Evolutionary conservation across 192 early-diverging fungal species (phyloP).

Genomic region (Dissophora globulifera): DNA sequence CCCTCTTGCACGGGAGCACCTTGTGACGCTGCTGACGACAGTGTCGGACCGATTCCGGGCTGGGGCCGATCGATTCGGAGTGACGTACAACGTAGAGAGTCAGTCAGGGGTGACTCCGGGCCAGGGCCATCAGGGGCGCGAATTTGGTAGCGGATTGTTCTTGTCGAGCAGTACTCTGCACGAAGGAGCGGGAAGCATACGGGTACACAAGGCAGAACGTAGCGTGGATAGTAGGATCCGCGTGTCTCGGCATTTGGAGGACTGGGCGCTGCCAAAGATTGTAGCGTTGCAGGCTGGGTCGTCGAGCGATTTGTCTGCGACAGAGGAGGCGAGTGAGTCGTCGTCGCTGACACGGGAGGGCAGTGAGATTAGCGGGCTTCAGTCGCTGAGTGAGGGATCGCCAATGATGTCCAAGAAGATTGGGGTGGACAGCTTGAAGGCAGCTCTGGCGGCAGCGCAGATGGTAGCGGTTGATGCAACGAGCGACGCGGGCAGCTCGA

Average conservation of each 20-base stretch:
- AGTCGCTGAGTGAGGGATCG: constrained; percentile 12
- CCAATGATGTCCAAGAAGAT: constrained; percentile 22
- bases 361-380: constrained; percentile 9
- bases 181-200: neutral
- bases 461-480: constrained; percentile 20
- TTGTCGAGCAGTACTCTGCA: constrained; percentile 22
- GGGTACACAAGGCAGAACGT: constrained; percentile 40
- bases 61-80: constrained; percentile 38
- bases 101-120: constrained; percentile 2
- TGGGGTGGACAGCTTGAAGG: constrained; percentile 48
- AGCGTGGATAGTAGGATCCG: constrained; percentile 49
- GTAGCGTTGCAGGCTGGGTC: constrained; percentile 11
- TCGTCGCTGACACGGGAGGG: constrained; percentile 8
- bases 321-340: constrained; percentile 3
- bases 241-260: constrained; percentile 45
- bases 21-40: constrained; percentile 40
- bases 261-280: constrained; percentile 50
- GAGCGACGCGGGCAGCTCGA: constrained; percentile 29
- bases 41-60: constrained; percentile 46
- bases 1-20: constrained; percentile 48
- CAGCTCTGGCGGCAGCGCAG: constrained; percentile 41
- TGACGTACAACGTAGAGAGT: constrained; percentile 27
- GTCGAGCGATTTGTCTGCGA: constrained; percentile 23
- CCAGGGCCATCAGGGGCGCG: neutral
- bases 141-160: constrained; percentile 42